Conservation (phyloP, 371 early-diverging fungal genomes). For the Rhizopus arrhizus region DNA sequence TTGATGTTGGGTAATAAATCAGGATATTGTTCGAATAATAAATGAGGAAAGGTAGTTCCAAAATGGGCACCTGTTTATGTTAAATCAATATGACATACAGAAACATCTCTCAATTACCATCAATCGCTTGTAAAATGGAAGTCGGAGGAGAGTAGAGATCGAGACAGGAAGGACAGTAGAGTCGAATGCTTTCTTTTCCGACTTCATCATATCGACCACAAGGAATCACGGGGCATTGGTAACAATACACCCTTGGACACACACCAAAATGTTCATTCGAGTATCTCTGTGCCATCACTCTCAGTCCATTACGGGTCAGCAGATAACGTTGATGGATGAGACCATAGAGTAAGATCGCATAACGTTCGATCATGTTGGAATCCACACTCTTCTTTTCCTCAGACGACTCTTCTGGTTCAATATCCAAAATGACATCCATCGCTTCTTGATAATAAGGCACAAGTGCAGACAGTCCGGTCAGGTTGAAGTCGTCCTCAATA, state of each 20-base stretch:
- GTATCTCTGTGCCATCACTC: slow-evolving; percentile 76
- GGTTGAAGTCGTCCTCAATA: slow-evolving; percentile 93
- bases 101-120: neutral
- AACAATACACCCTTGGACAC: slow-evolving; percentile 84
- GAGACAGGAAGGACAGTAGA: slow-evolving; percentile 86
- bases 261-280: slow-evolving; percentile 81
- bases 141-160: slow-evolving; percentile 86
- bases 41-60: slow-evolving; percentile 94
- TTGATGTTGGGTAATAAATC: slow-evolving; percentile 66
- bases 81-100: no score
- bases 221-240: slow-evolving; percentile 75
- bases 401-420: slow-evolving; percentile 64
- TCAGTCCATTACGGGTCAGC: slow-evolving; percentile 76
- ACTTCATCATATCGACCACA: slow-evolving; percentile 80
- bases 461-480: slow-evolving; percentile 82
- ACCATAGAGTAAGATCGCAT: slow-evolving; percentile 73
- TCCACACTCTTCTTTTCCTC: slow-evolving; percentile 26
- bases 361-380: slow-evolving; percentile 48
- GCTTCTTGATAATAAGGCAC: slow-evolving; percentile 84
- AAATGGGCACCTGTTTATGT: slow-evolving; percentile 79
- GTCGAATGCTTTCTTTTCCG: slow-evolving; percentile 64
- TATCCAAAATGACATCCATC: slow-evolving; percentile 84
- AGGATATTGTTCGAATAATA: slow-evolving; percentile 85
- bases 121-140: slow-evolving; percentile 55
- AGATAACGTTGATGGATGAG: slow-evolving; percentile 85